Percentiles rank a stretch among this genome's conserved stretches.
These are phyloP conservation scores for Cercospora canescens DNA, from an alignment of 2,329 filamentous ascomycete genomes.

Conservation along the genomic window DNA sequence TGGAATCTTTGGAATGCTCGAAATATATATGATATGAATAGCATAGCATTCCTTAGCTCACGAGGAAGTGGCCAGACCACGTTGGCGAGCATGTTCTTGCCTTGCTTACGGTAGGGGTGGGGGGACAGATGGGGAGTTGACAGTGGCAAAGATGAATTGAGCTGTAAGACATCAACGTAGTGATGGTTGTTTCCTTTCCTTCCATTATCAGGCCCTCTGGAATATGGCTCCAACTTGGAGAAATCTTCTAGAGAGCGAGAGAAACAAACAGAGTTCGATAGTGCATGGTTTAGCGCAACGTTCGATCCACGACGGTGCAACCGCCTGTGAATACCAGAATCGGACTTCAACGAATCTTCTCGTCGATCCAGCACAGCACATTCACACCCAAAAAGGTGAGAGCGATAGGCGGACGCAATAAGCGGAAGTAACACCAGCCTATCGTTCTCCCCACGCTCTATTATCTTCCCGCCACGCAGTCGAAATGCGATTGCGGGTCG, in stretches of 20 bases:
- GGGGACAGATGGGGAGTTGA: neutral
- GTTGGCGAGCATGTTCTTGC: slow-evolving; percentile 1
- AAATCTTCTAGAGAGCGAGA: neutral
- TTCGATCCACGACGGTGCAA: neutral
- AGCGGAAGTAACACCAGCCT: neutral
- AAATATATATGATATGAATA: slow-evolving; percentile 2
- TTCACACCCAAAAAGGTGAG: neutral
- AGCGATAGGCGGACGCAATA: neutral
- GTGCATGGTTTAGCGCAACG: neutral
- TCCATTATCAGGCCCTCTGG: too few species aligned
- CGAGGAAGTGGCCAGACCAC: slow-evolving; percentile 2
- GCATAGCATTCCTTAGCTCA: neutral
- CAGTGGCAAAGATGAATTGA: neutral
- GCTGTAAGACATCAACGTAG: neutral
- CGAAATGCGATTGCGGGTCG: neutral
- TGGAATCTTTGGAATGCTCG: neutral
- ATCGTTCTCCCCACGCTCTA: neutral
- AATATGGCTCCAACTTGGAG: too few species aligned
- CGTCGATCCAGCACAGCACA: too few species aligned
- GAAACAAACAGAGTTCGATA: neutral
- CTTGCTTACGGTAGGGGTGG: neutral
- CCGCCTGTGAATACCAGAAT: neutral
- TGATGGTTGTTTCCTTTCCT: too few species aligned
- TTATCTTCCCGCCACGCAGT: neutral
- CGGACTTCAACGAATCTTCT: neutral